phyloP scores from a whole-genome alignment of 768 basidiomycete species.

The Suillus variegatus region DNA sequence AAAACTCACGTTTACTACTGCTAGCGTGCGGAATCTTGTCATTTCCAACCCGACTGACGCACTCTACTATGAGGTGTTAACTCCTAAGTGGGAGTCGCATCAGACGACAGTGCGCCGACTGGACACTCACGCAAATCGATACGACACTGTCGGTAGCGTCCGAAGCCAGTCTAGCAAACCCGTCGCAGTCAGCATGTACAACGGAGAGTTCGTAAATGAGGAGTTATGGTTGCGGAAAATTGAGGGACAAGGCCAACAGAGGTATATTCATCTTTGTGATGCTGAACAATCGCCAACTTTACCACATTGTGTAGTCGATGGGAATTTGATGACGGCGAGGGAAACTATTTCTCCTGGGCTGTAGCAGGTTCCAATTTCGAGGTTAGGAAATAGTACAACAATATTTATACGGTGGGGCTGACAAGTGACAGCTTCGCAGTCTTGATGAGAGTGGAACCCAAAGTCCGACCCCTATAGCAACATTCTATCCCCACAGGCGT shows the following conservation, averaged over 20 bases:
- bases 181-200: constrained; percentile 31
- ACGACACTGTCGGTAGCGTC: constrained; percentile 33
- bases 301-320: constrained; percentile 15
- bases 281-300: not conserved
- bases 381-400: constrained; percentile 6
- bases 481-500: constrained; percentile 36
- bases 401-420: not conserved
- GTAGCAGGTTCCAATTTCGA: constrained; percentile 13
- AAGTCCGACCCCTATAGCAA: constrained; percentile 32
- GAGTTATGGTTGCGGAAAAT: constrained; percentile 33
- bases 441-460: constrained; percentile 25
- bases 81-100: constrained; percentile 37
- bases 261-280: constrained; percentile 4
- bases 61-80: constrained; percentile 42
- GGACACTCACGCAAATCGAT: constrained; percentile 30
- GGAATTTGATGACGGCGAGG: constrained; percentile 27
- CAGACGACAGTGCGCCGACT: constrained; percentile 37
- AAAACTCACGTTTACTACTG: constrained; percentile 39
- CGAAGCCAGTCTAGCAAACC: constrained; percentile 32
- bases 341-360: constrained; percentile 23
- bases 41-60: constrained; percentile 39
- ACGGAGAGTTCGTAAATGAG: constrained; percentile 24
- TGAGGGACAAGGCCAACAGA: constrained; percentile 15
- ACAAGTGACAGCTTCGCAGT: constrained; percentile 25
- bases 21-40: constrained; percentile 37